Evolutionary conservation across 441 rosid genomes (phyloP), one percentile per base, ranked within the genome.

Genomic region (Mallotus japonicus): DNA sequence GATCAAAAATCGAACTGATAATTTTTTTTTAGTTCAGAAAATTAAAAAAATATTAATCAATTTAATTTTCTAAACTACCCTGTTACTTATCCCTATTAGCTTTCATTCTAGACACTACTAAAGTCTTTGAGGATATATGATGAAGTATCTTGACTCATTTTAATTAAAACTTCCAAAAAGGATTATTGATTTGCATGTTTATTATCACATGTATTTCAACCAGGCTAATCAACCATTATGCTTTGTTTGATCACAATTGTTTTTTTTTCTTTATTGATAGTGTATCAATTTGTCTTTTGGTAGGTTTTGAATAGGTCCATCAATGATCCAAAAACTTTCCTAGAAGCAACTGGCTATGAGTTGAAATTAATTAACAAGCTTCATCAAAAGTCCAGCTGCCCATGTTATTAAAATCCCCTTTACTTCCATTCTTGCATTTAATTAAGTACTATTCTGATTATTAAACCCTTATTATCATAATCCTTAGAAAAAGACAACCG

Each of bases 291-390:
- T 73, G 65, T 49, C n/a, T 42, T 19, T 75, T 19, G 78, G 80
- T 80, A 75, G 88, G 87, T 81, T 56, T 73, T 34, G 85, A 78
- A 80, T 61, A 54, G 59, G 77, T 72, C 73, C 73, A 54, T 44
- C 24, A 13, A 10, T 0, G 9, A 44, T 44, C 9, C 56, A 13
- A 59, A 62, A 42, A 66, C 77, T 82, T 78, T 81, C 60, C 57
- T 28, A 37, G n/a, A 54, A 14, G 77, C 77, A 54, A 77, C 71
- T 72, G 32, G 22, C 50, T 5, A 24, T 8, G 20, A 19, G 65
- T 77, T 83, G 83, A 83, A 80, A 74, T 67, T 62, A 62, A 34
- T 63, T 44, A 49, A 72, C 70, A 60, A 61, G 44, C 20, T 53
- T 73, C 44, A 64, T n/a, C 53, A 32, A 44, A 57, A 40, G 42